Base-by-base conservation (phyloP, 495 filamentous ascomycete genomes). In the Talaromyces proteolyticus region DNA sequence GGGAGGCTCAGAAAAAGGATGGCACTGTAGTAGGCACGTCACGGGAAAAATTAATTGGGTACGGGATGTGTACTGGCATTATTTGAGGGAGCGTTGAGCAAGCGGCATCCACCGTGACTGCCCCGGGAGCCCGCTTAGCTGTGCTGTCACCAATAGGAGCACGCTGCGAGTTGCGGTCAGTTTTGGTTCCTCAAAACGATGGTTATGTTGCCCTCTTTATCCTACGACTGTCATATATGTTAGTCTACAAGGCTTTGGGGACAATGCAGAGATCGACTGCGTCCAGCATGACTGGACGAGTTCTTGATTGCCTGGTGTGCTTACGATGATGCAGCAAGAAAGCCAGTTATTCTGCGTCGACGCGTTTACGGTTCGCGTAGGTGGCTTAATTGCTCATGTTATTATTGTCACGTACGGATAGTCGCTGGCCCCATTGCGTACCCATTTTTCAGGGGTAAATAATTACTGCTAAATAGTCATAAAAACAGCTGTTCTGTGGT, bases 11-110 rank as follows among this genome's bases (percentile, higher is more conserved):
- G 45, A 53, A 42, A 44, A 51, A 34, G 51, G 49, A 38, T 50
- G 49, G 58, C 57, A 60, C 24, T 48, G 56, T 38, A 53, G 50
- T 42, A 6, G 19, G 10, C 21, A 24, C 42, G 42, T 12, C 11
- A 11, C 17, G 20, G 20, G 40, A 42, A 42, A 29, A 45, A 45
- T 41, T 41, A 41, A 6, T 20, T 20, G 16, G 38, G 38, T 41
- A 6, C n/a, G 18, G 18, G 38, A 7, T 6, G 14, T 8, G 8
- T 34, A 14, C 29, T 34, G 29, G 29, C 29, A n/a, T n/a, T n/a
- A n/a, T 34, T 34, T 34, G 8, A 34, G 29, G 29, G 29, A 34
- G 29, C 29, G 29, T 34, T 34, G 29, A 34, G 29, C n/a, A n/a
- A n/a, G n/a, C n/a, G n/a, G n/a, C 29, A 34, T 34, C 29, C 29